These are phyloP conservation scores for Pseudonectria buxi DNA, from an alignment of 2,329 filamentous ascomycete genomes.

Conservation along the genomic window DNA sequence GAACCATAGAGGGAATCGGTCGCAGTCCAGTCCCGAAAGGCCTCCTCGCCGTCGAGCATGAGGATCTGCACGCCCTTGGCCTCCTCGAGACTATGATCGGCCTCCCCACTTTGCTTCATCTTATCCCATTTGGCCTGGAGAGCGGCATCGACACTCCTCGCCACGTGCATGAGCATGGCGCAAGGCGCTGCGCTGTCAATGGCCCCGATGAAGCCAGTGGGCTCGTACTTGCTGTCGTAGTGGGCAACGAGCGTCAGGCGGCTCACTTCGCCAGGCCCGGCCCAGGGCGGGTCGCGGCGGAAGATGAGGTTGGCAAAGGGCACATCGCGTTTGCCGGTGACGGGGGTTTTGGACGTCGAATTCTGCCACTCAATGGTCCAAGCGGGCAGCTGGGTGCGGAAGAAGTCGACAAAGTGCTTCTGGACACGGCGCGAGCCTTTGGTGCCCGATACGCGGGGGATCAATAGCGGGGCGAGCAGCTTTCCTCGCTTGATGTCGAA, in stretches of 20 bases:
- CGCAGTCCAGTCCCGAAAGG: conserved; percentile 73
- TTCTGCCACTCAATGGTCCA: conserved; percentile 86
- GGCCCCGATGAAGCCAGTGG: conserved; percentile 84
- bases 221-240: conserved; percentile 79
- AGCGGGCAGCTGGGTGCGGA: conserved; percentile 62
- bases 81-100: conserved; percentile 55
- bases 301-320: conserved; percentile 86
- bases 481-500: conserved; percentile 72
- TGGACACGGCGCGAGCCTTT: conserved; percentile 66
- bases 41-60: conserved; percentile 90
- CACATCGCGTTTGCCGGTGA: conserved; percentile 60
- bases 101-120: conserved; percentile 55
- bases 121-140: conserved; percentile 75
- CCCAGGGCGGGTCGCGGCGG: conserved; percentile 81
- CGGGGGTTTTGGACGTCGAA: conserved; percentile 76
- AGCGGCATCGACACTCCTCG: conserved; percentile 70
- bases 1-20: conserved; percentile 85
- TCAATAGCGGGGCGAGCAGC: conserved; percentile 79
- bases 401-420: conserved; percentile 79
- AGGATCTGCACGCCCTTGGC: conserved; percentile 82
- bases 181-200: conserved; percentile 92
- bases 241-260: conserved; percentile 85
- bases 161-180: conserved; percentile 84
- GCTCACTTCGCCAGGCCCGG: conserved; percentile 64
- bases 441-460: conserved; percentile 83